A percentile compares a stretch with the other conserved stretches of the same genome.
phyloP scores from a whole-genome alignment of 2,329 filamentous ascomycete species.

The Colletotrichum melonis region DNA sequence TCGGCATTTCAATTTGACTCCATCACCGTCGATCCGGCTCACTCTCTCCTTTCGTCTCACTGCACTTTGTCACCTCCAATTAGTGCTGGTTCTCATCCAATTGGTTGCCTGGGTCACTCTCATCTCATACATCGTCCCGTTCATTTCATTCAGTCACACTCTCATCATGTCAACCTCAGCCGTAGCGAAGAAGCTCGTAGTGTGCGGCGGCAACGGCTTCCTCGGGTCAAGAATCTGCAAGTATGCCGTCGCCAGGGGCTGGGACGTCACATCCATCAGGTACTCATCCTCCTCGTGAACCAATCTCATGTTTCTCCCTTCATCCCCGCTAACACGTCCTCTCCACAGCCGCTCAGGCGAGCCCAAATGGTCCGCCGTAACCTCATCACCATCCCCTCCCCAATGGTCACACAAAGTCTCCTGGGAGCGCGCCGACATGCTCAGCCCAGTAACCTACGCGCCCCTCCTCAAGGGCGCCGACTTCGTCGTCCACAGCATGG shows the following conservation, averaged over 20 bases:
- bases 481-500: constrained; percentile 94
- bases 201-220: constrained; percentile 95
- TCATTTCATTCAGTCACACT: neutral
- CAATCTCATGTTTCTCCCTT: neutral
- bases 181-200: constrained; percentile 81
- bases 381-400: constrained; percentile 76
- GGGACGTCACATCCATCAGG: constrained; percentile 95
- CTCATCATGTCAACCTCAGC: constrained; percentile 62
- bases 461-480: constrained; percentile 80
- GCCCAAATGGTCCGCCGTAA: constrained; percentile 84
- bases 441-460: constrained; percentile 84
- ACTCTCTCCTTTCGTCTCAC: constrained; percentile 8
- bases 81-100: neutral
- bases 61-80: neutral
- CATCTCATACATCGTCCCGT: neutral
- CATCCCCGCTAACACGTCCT: constrained; percentile 37
- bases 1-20: neutral
- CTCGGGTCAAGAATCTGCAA: constrained; percentile 91
- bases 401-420: constrained; percentile 84
- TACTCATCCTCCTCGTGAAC: constrained; percentile 49
- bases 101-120: neutral
- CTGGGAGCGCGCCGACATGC: constrained; percentile 90
- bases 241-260: constrained; percentile 84
- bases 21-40: neutral
- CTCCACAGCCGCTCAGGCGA: constrained; percentile 83